phyloP scores from a whole-genome alignment of 306 rosid species.

The Carpinus fangiana region DNA sequence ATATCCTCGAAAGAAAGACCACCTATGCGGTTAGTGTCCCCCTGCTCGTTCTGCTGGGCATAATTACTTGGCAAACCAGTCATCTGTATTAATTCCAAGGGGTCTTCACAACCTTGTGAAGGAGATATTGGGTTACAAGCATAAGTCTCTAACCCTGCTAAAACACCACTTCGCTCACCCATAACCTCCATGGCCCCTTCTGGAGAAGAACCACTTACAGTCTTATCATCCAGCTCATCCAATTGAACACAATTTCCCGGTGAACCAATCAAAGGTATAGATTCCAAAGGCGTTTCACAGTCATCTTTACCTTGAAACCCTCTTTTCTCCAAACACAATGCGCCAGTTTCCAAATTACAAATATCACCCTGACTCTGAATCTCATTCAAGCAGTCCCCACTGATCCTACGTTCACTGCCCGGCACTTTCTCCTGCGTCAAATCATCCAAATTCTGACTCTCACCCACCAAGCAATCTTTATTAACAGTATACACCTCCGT shows the following conservation, averaged over 20 bases:
- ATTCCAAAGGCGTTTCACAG: conserved; percentile 27
- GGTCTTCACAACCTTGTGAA: conserved; percentile 34
- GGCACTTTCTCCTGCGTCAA: conserved; percentile 22
- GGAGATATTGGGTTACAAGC: conserved; percentile 31
- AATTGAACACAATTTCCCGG: conserved; percentile 33
- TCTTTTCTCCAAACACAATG: conserved; percentile 29
- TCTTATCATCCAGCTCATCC: conserved; percentile 40
- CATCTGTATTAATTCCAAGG: conserved; percentile 31
- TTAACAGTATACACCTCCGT: conserved; percentile 16
- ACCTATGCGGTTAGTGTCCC: conserved; percentile 35
- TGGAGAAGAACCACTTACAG: conserved; percentile 17
- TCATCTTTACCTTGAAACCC: conserved; percentile 33
- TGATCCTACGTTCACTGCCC: conserved; percentile 29
- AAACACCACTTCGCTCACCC: conserved; percentile 27
- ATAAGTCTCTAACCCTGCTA: conserved; percentile 29
- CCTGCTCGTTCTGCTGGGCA: conserved; percentile 44
- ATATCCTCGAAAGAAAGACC: conserved; percentile 34
- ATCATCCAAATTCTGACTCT: conserved; percentile 39
- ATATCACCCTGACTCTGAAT: conserved; percentile 29
- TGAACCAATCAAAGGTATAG: conserved; percentile 23
- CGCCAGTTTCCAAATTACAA: conserved; percentile 26
- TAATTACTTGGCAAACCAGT: conserved; percentile 33
- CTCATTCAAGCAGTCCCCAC: conserved; percentile 23
- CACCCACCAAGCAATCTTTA: conserved; percentile 35
- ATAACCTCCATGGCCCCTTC: conserved; percentile 24